phyloP scores from a whole-genome alignment of 371 early-diverging fungal genomes.

The Mortierella sp. region DNA sequence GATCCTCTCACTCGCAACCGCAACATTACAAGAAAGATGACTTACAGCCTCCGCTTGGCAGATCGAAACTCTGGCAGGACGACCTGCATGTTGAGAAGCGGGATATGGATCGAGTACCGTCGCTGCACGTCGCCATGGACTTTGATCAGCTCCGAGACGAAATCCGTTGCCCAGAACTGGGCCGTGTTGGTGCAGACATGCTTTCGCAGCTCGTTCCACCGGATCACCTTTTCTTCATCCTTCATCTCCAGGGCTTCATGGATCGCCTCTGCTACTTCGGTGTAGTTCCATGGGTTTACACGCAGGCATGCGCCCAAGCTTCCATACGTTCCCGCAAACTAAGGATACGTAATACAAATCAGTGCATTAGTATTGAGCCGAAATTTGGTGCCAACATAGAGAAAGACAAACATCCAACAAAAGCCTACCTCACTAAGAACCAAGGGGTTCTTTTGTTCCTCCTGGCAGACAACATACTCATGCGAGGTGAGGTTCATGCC shows the following conservation, averaged over 20 bases:
- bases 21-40: constrained; percentile 7
- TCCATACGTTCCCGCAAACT: constrained; percentile 96
- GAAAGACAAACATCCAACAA: background rate
- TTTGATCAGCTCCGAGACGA: constrained; percentile 68
- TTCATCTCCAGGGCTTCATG: constrained; percentile 84
- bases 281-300: constrained; percentile 93
- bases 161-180: constrained; percentile 70
- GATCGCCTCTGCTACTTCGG: constrained; percentile 89
- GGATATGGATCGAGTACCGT: constrained; percentile 74
- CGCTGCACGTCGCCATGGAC: constrained; percentile 71
- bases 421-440: constrained; percentile 82
- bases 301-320: constrained; percentile 89
- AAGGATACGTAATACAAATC: background rate
- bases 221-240: constrained; percentile 57
- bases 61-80: constrained; percentile 62
- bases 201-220: constrained; percentile 76
- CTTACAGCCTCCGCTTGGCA: constrained; percentile 73
- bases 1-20: too few relatives aligned
- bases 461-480: constrained; percentile 95
- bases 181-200: constrained; percentile 83
- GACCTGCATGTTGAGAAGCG: constrained; percentile 61
- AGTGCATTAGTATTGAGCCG: background rate
- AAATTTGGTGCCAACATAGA: background rate
- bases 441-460: constrained; percentile 85
- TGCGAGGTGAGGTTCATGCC: constrained; percentile 98